A percentile compares a stretch with the other conserved stretches of the same genome.
These are phyloP conservation scores for Serendipita sp. DNA, from an alignment of 1,284 basidiomycete species.

Conservation along the genomic window DNA sequence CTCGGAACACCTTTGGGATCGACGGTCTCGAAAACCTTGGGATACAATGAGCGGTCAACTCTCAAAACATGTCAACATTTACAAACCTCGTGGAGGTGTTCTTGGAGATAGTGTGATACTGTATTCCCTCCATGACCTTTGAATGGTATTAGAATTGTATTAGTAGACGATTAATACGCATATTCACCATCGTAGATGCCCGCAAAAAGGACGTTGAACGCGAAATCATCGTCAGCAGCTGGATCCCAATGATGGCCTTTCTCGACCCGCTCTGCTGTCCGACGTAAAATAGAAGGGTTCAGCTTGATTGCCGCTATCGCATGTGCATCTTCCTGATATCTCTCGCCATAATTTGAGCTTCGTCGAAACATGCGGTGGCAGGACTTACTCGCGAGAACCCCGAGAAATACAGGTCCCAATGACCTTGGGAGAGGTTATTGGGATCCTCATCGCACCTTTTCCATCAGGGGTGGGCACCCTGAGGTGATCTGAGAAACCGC, in stretches of 20 bases:
- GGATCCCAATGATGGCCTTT: conserved; percentile 60
- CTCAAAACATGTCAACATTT: too few relatives aligned
- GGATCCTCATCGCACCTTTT: conserved; percentile 26
- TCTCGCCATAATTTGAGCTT: conserved; percentile 16
- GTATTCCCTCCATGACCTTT: conserved; percentile 59
- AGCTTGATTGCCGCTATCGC: conserved; percentile 60
- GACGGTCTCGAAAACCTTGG: conserved; percentile 53
- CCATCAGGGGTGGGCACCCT: neutral
- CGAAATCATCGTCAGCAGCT: conserved; percentile 37
- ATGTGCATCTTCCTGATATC: conserved; percentile 75
- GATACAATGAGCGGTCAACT: too few relatives aligned
- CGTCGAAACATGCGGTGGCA: neutral
- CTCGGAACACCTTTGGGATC: conserved; percentile 55
- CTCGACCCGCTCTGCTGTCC: conserved; percentile 42
- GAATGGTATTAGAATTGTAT: conserved; percentile 10
- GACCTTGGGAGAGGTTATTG: conserved; percentile 40
- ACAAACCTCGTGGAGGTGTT: conserved; percentile 50
- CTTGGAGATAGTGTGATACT: conserved; percentile 60
- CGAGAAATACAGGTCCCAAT: conserved; percentile 65
- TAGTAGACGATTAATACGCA: neutral
- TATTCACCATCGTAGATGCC: conserved; percentile 81
- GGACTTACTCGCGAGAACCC: conserved; percentile 53
- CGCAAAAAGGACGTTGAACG: conserved; percentile 63
- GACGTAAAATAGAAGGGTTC: conserved; percentile 54
- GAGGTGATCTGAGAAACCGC: neutral